phyloP scores from a whole-genome alignment of 208 protist species.

The Vickermania spadyakhi region DNA sequence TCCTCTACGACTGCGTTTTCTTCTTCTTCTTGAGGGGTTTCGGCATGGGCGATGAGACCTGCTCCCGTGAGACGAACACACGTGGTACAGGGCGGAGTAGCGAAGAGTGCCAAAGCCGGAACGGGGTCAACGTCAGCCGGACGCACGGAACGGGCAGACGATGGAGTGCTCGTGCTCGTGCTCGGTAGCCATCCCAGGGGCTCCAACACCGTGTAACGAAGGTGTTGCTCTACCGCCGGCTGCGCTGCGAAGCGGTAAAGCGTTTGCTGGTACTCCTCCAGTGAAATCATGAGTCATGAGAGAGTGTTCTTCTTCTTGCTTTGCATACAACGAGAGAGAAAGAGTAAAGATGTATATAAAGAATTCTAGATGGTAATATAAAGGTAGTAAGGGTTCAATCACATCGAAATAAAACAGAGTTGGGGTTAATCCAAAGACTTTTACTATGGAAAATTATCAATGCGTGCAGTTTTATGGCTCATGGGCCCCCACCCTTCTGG shows the following conservation, averaged over 20 bases:
- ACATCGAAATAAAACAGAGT: too few relatives aligned
- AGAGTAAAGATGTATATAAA: too few relatives aligned
- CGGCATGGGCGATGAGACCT: neutral
- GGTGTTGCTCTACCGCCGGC: constrained; percentile 1
- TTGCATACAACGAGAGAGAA: constrained; percentile 1
- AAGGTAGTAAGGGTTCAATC: too few relatives aligned
- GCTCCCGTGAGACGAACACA: neutral
- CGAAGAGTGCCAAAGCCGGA: neutral
- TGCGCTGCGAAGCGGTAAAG: constrained; percentile 7
- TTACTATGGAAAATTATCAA: too few relatives aligned
- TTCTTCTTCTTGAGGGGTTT: neutral
- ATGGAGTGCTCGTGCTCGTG: neutral
- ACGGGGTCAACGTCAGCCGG: too few relatives aligned
- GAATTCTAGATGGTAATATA: too few relatives aligned
- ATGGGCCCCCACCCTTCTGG: too few relatives aligned
- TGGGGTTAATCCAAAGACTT: too few relatives aligned
- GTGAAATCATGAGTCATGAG: constrained; percentile 8
- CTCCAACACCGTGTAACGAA: constrained; percentile 12
- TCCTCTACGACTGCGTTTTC: neutral
- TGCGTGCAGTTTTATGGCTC: too few relatives aligned
- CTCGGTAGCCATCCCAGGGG: constrained; percentile 8
- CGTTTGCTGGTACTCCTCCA: neutral
- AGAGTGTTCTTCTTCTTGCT: neutral
- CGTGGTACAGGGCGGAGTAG: neutral
- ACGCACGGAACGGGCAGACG: neutral